These are phyloP conservation scores for Zygnema cylindricum DNA, from an alignment of 139 green algal genomes.

Conservation along the genomic window DNA sequence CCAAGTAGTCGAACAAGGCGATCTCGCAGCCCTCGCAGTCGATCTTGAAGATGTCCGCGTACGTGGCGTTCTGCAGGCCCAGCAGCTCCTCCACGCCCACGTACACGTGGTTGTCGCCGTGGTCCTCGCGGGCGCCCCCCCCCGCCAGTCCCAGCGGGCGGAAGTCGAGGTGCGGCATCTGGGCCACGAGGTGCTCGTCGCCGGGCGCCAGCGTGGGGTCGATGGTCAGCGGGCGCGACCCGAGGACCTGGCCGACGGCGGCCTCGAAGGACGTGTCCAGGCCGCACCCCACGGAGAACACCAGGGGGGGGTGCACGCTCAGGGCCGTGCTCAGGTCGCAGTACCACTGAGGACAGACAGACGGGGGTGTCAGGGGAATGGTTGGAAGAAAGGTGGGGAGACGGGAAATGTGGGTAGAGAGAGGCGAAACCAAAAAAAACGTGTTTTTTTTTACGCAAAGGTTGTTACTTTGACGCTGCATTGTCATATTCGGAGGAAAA, in stretches of 20 bases:
- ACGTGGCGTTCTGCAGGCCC: constrained; percentile 25
- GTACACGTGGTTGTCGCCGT: not conserved
- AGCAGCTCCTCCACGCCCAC: not conserved
- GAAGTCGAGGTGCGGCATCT: not conserved
- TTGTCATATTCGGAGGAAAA: too few relatives aligned
- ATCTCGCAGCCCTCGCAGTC: constrained; percentile 38
- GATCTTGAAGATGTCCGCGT: constrained; percentile 44
- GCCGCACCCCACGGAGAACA: too few relatives aligned
- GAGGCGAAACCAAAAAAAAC: not conserved
- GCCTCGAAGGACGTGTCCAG: constrained; percentile 13
- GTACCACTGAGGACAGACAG: not conserved
- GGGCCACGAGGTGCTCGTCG: not conserved
- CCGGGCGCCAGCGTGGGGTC: not conserved
- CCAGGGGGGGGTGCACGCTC: too few relatives aligned
- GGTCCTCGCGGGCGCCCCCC: too few relatives aligned
- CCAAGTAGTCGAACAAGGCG: constrained; percentile 18
- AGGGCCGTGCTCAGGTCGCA: not conserved
- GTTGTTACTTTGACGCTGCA: too few relatives aligned
- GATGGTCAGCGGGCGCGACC: not conserved
- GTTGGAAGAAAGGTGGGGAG: not conserved
- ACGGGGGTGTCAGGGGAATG: not conserved
- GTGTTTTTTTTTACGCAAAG: too few relatives aligned
- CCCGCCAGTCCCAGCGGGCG: not conserved
- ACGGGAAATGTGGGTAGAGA: not conserved
- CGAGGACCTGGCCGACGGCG: not conserved